Evolutionary conservation across 2,329 filamentous ascomycete genomes (phyloP), one percentile per base, ranked within the genome.

Genomic region (Botrytis fabae): DNA sequence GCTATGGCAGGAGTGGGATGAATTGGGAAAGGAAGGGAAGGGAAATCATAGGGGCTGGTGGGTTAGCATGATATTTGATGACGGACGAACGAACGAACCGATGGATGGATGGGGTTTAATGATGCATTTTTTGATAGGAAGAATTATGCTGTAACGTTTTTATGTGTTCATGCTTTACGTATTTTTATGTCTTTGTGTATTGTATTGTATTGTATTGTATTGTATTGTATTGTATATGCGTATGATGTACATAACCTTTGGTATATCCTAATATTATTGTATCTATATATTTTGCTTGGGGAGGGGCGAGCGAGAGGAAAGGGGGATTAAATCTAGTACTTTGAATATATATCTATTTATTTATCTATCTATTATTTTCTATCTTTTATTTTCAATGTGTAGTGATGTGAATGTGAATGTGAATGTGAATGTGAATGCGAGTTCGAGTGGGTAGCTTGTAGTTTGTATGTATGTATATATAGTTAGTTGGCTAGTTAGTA

Each of bases 81-180:
- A 57, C 18, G 51, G 51, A 57, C 18, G n/a, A 28, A 28, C 14
- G 48, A 28, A 28, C 14, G 48, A 14, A 7, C 14, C 9, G 18
- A 46, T n/a, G 28, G 61, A 65, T 35, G 62, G 46, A 44, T 44
- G 40, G 44, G 25, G n/a, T 42, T 28, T 69, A 57, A 69, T 69
- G 65, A 57, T 69, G 65, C 48, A 69, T 69, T 69, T 63, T 42
- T 32, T 68, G 35, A 69, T 42, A 44, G 38, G 38, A 51, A 69
- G 35, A 69, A 57, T 42, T 66, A 40, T 69, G 65, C 65, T 32
- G 44, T 42, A 42, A 69, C 35, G 48, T 68, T n/a, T 32, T 68
- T 40, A 54, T 66, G 46, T 66, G 46, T 54, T 54, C 25, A 66
- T 66, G 64, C 46, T 40, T 22, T 66, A 35, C 16, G 9, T 16